phyloP scores from a whole-genome alignment of 2,329 filamentous ascomycete species.

The Spiromastix sp. region DNA sequence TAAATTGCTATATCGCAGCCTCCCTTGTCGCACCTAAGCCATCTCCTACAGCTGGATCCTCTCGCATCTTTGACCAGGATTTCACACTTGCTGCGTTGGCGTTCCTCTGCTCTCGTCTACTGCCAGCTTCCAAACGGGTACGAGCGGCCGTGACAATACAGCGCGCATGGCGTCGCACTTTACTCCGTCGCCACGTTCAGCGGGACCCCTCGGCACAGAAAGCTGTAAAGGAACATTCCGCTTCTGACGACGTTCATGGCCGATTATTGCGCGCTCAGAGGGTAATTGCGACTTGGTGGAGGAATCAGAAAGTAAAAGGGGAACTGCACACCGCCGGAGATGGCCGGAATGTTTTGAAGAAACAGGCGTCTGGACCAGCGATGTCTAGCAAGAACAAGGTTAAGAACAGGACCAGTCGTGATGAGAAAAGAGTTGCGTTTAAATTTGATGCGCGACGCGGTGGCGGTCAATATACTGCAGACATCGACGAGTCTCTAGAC shows the following conservation, averaged over 20 bases:
- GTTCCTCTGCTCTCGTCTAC: slow-evolving; percentile 49
- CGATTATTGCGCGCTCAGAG: slow-evolving; percentile 26
- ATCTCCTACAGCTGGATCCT: slow-evolving; percentile 5
- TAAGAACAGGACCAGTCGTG: too few relatives aligned
- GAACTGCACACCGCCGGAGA: too few relatives aligned
- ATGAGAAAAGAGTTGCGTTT: too few relatives aligned
- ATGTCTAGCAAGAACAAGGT: too few relatives aligned
- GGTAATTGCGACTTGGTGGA: slow-evolving; percentile 27
- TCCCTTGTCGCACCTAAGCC: slow-evolving; percentile 29
- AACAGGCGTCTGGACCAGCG: too few relatives aligned
- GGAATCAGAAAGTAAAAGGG: slow-evolving; percentile 13
- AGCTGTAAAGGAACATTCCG: slow-evolving; percentile 31
- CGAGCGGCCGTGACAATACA: slow-evolving; percentile 46
- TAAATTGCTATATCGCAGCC: slow-evolving; percentile 32
- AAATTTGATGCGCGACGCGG: too few relatives aligned
- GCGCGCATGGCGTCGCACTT: slow-evolving; percentile 35
- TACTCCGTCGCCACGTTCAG: slow-evolving; percentile 12
- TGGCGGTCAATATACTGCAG: too few relatives aligned
- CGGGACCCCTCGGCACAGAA: slow-evolving; percentile 16
- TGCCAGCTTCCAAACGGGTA: slow-evolving; percentile 39
- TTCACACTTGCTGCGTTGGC: slow-evolving; percentile 48
- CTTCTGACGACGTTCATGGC: slow-evolving; percentile 36
- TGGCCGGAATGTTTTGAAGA: too few relatives aligned
- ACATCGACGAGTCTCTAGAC: too few relatives aligned
- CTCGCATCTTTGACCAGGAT: slow-evolving; percentile 41